Evolutionary conservation across 2,329 filamentous ascomycete genomes (phyloP).

Genomic region (Fusarium tanahbumbuense): DNA sequence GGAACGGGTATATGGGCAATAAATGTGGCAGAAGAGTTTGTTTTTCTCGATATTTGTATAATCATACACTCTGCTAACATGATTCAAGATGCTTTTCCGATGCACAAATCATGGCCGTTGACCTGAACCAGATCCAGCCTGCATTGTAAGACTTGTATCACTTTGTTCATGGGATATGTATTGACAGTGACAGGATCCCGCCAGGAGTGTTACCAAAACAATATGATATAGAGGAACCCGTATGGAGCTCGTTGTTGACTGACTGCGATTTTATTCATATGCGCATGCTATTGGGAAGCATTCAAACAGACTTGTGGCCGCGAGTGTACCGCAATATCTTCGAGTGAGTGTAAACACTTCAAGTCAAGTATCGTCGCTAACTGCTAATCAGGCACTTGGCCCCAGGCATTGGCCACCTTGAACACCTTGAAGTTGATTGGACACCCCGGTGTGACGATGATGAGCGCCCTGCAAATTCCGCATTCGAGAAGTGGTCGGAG

Average conservation of each 20-base stretch:
- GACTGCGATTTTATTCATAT: slow-evolving; percentile 87
- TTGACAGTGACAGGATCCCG: slow-evolving; percentile 70
- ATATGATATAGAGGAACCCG: slow-evolving; percentile 79
- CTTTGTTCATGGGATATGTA: not conserved
- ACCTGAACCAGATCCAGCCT: slow-evolving; percentile 57
- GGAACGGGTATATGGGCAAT: slow-evolving; percentile 94
- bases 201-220: slow-evolving; percentile 66
- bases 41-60: not conserved
- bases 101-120: slow-evolving; percentile 53
- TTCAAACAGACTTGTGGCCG: slow-evolving; percentile 75
- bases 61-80: slow-evolving; percentile 2
- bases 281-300: slow-evolving; percentile 81
- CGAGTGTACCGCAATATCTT: slow-evolving; percentile 78
- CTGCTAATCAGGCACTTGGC: slow-evolving; percentile 72
- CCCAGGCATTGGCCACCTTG: slow-evolving; percentile 79
- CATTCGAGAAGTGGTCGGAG: slow-evolving; percentile 75
- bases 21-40: slow-evolving; percentile 79
- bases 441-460: slow-evolving; percentile 77
- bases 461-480: slow-evolving; percentile 67
- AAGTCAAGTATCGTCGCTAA: slow-evolving; percentile 20
- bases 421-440: slow-evolving; percentile 92
- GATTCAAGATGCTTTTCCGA: slow-evolving; percentile 41
- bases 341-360: slow-evolving; percentile 59
- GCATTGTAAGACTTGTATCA: slow-evolving; percentile 47
- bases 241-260: slow-evolving; percentile 64